Evolutionary conservation across 148 eudicot species (phyloP), one percentile per base, ranked within the genome.

Genomic region (Fallopia convolvulus): DNA sequence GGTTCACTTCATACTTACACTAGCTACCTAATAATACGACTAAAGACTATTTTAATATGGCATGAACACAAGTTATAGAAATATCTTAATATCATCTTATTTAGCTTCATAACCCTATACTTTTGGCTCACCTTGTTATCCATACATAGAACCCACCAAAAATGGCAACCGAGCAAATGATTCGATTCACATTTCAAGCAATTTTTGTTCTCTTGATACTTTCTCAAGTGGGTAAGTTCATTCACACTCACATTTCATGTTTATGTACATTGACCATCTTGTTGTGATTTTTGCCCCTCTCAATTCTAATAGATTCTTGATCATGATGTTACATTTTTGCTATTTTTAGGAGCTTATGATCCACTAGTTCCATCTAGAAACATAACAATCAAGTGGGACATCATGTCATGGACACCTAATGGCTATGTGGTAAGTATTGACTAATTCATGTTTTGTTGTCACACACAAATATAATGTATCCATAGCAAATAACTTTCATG

Each of bases 351-450:
- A 26, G 92, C 90, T 60, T 89, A 82, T 80, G 92, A 89, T 78
- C 89, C 90, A 26, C 70, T 89, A 78, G 92, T 87, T 77, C 92
- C 92, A 52, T 82, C 61, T 0, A 90, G 92, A 9, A 89, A 89
- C 85, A 81, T 87, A 52, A 89, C 92, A 30, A 83, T 89, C 76
- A 85, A 84, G 77, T 89, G 92, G 92, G 92, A 89, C 76, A 80
- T 87, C 10, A 81, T 86, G 73, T 84, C 88, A 30, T 89, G 90
- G 90, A 86, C 90, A 23, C 65, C 87, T 17, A 89, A 87, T 79
- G 92, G 90, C 75, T 89, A 89, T 70, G 89, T 89, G 82, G 90
- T 87, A 55, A 85, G 66, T 60, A 60, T 0, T 14, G 52, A 56
- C 58, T 18, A 18, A 14, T 7, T 5, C 30, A 41, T 4, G n/a